Evolutionary conservation across 2,329 filamentous ascomycete genomes (phyloP).

Genomic region (Didymella arachidicola): DNA sequence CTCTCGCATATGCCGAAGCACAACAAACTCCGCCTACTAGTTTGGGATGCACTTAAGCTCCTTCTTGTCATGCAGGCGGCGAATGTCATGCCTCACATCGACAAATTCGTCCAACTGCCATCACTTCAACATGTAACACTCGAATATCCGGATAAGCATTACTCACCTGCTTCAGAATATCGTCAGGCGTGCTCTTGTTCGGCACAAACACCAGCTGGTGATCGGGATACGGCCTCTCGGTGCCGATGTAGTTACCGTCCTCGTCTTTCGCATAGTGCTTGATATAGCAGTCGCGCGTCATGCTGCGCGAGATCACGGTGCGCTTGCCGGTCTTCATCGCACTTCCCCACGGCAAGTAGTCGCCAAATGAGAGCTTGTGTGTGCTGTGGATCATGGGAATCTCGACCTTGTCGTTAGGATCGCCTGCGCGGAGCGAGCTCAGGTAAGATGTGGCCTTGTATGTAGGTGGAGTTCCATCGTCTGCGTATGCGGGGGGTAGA

Average conservation of each 20-base stretch:
- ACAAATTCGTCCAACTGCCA: slow-evolving; percentile 14
- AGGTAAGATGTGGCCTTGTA: slow-evolving; percentile 11
- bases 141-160: not conserved
- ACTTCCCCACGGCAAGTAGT: slow-evolving; percentile 15
- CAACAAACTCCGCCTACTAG: not conserved
- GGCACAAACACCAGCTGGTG: slow-evolving; percentile 16
- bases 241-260: slow-evolving; percentile 18
- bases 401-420: slow-evolving; percentile 14
- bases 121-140: not conserved
- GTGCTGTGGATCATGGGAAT: slow-evolving; percentile 19
- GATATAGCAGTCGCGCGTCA: slow-evolving; percentile 21
- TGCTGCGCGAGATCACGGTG: slow-evolving; percentile 15
- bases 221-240: slow-evolving; percentile 18
- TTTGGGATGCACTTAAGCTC: slow-evolving; percentile 11
- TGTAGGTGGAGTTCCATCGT: slow-evolving; percentile 2
- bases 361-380: slow-evolving; percentile 14
- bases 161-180: slow-evolving; percentile 14
- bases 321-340: slow-evolving; percentile 14
- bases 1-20: not conserved
- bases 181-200: slow-evolving; percentile 15
- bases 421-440: slow-evolving; percentile 11
- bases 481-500: not conserved
- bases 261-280: slow-evolving; percentile 21
- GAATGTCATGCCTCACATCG: slow-evolving; percentile 16
- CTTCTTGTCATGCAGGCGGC: slow-evolving; percentile 12